A percentile compares a stretch with the other conserved stretches of the same genome.
Conservation (phyloP, 495 filamentous ascomycete genomes). For the Talaromyces nanjingensis region DNA sequence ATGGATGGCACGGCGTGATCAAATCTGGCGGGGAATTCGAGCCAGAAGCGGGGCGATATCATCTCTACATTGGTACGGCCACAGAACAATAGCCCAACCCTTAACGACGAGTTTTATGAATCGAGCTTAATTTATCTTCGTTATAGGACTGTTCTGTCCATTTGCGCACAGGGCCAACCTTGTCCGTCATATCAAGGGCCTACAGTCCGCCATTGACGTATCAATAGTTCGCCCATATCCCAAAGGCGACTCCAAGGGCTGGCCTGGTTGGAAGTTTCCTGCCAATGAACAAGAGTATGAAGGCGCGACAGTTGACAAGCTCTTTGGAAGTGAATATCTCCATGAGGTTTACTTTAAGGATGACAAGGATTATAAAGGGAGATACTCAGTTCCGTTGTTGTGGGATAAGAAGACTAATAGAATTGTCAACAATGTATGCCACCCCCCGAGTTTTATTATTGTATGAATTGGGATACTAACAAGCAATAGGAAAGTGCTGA, state of each 20-base stretch:
- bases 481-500: slow-evolving; percentile 38
- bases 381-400: slow-evolving; percentile 48
- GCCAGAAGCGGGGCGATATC: slow-evolving; percentile 64
- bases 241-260: slow-evolving; percentile 46
- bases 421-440: slow-evolving; percentile 40
- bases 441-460: neutral
- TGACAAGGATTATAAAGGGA: slow-evolving; percentile 43
- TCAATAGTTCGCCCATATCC: slow-evolving; percentile 68
- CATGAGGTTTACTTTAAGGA: slow-evolving; percentile 48
- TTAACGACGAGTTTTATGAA: too few relatives aligned
- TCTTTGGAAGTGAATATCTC: slow-evolving; percentile 42
- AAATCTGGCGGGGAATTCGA: slow-evolving; percentile 45
- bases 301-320: slow-evolving; percentile 42
- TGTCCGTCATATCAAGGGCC: slow-evolving; percentile 65
- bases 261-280: slow-evolving; percentile 46
- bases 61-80: slow-evolving; percentile 56
- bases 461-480: neutral
- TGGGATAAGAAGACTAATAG: slow-evolving; percentile 46
- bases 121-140: too few relatives aligned
- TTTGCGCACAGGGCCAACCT: slow-evolving; percentile 58
- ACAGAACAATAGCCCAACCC: too few relatives aligned
- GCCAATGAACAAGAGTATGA: slow-evolving; percentile 40
- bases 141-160: slow-evolving; percentile 44
- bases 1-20: slow-evolving; percentile 40
- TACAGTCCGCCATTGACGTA: slow-evolving; percentile 62